Base-by-base conservation (phyloP, 805 yeast genomes). In the Saturnispora sanitii region DNA sequence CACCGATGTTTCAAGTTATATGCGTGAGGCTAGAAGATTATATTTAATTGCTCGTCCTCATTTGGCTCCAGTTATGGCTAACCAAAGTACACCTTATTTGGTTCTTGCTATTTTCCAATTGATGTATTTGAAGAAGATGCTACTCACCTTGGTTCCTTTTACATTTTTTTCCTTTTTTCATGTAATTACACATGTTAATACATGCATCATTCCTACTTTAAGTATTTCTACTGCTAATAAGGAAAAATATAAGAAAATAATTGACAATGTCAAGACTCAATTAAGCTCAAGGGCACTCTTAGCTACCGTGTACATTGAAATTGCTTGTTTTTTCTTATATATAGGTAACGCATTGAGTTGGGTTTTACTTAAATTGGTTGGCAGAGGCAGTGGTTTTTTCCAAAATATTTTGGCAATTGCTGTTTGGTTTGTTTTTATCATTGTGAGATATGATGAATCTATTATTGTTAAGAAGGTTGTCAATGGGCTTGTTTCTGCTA, bases 131-230 rank as follows among this genome's bases (percentile, higher is more conserved):
- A 77, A 80, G 35, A 74, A 70, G 45, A 72, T 74, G 47, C 60
- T 74, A 26, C 56, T 83, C 41, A 71, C 94, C 2, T 63, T 81
- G 47, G 57, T 79, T 19, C 94, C 96, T 41, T 86, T 82, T 55
- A 66, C 75, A 35, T 65, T 83, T 42, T 88, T 82, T 60, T 80
- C 96, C 6, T 56, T 78, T 16, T 87, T 90, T 75, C 96, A 88
- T 58, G 77, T 76, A 9, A 65, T 87, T 53, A 78, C 81, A 16
- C 90, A 84, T 64, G 48, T 72, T 41, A 75, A 81, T 50, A 68
- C 76, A 32, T 71, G 69, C 48, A 49, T 90, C 42, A 65, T 88
- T 39, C 95, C 96, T 30, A 70, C 71, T 47, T 35, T 42, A 6
- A 48, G 37, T 38, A 19, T 39, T n/a, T 39, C 42, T n/a, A 39